phyloP scores from a whole-genome alignment of 2,329 filamentous ascomycete genomes.

The Cytospora piceae region DNA sequence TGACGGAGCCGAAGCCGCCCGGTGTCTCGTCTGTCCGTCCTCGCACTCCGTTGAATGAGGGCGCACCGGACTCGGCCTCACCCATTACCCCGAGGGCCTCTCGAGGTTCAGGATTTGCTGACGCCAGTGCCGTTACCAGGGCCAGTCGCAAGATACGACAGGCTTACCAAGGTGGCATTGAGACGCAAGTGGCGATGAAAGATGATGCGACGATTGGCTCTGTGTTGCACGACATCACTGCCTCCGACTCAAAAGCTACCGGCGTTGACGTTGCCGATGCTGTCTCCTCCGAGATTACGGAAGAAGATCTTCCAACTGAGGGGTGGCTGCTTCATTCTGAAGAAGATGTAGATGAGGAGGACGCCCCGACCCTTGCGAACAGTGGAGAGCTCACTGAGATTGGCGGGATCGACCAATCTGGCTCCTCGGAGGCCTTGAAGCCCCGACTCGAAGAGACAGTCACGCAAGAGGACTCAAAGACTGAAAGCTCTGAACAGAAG shows the following conservation, averaged over 20 bases:
- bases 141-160: not conserved
- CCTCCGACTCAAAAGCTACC: conserved; percentile 1
- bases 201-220: not conserved
- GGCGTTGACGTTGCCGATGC: not conserved
- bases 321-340: conserved; percentile 22
- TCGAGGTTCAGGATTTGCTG: not conserved
- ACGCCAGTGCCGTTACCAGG: not conserved
- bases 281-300: not conserved
- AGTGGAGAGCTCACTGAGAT: not conserved
- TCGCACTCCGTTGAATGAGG: not conserved
- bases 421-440: conserved; percentile 8
- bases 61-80: conserved; percentile 1
- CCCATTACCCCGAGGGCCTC: not conserved
- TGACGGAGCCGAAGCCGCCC: not conserved
- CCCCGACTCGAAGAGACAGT: not conserved
- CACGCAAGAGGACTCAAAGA: not conserved
- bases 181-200: not conserved
- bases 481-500: not conserved
- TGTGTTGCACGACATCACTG: not conserved
- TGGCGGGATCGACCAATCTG: not conserved
- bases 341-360: not conserved
- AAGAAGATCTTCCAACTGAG: not conserved
- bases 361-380: not conserved
- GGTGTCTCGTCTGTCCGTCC: not conserved
- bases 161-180: not conserved